Evolutionary conservation across 768 basidiomycete species (phyloP).

Genomic region (Cystofilobasidium bisporidii): DNA sequence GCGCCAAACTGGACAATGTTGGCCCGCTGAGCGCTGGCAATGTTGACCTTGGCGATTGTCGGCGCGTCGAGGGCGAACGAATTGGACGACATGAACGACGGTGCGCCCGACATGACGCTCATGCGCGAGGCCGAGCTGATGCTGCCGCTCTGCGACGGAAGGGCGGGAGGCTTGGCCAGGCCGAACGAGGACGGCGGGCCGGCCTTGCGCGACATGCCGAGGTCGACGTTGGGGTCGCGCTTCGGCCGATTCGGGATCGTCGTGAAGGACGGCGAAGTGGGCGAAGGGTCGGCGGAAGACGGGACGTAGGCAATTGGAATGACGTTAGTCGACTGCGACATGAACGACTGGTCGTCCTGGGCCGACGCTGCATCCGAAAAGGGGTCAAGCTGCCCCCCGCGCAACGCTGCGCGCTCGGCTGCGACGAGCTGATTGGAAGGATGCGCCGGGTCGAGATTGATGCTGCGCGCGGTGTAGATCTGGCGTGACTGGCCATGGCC

Average conservation of each 20-base stretch:
- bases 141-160: constrained; percentile 1
- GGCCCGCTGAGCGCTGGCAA: constrained; percentile 22
- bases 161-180: constrained; percentile 7
- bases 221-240: constrained; percentile 18
- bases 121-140: background rate
- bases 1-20: constrained; percentile 20
- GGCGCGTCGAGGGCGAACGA: constrained; percentile 28
- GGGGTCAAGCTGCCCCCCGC: constrained; percentile 7
- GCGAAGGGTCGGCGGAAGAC: background rate
- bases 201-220: constrained; percentile 3
- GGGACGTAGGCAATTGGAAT: constrained; percentile 29
- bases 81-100: constrained; percentile 27
- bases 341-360: constrained; percentile 15
- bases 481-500: constrained; percentile 15
- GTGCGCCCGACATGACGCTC: constrained; percentile 14
- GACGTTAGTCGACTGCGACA: constrained; percentile 25
- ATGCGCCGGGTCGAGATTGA: constrained; percentile 25
- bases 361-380: constrained; percentile 24
- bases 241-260: constrained; percentile 12
- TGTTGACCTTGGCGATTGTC: constrained; percentile 26
- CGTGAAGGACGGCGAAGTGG: background rate
- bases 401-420: background rate
- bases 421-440: background rate
- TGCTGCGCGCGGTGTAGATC: constrained; percentile 21
- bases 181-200: constrained; percentile 7